phyloP scores from a whole-genome alignment of 345 rosid genomes.

The Boechera retrofracta region DNA sequence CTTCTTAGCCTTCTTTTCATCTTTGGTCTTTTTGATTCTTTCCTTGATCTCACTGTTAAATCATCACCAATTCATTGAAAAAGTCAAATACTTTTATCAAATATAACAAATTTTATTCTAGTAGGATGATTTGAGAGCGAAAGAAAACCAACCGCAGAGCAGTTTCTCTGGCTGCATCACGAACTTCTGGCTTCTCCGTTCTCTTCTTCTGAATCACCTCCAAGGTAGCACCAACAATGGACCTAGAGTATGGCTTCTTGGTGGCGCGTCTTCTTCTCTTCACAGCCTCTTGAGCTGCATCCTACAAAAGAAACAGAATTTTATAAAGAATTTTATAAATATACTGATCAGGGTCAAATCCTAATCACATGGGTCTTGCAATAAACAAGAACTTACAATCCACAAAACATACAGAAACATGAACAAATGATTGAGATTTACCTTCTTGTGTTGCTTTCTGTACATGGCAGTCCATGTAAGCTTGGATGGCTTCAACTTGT shows the following conservation, averaged over 20 bases:
- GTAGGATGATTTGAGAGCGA: not conserved
- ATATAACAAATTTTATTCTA: not conserved
- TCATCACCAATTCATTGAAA: slow-evolving; percentile 12
- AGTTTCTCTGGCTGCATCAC: slow-evolving; percentile 82
- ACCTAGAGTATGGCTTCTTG: slow-evolving; percentile 83
- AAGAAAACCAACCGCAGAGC: slow-evolving; percentile 59
- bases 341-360: not conserved
- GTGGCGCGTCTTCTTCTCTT: slow-evolving; percentile 68
- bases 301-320: slow-evolving; percentile 42
- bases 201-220: slow-evolving; percentile 80
- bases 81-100: not conserved
- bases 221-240: slow-evolving; percentile 80
- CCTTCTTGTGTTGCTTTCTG: slow-evolving; percentile 88
- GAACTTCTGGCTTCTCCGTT: slow-evolving; percentile 82
- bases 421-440: not conserved
- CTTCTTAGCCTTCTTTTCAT: slow-evolving; percentile 51
- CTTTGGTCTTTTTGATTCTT: slow-evolving; percentile 49
- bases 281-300: slow-evolving; percentile 72
- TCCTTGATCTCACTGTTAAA: slow-evolving; percentile 50
- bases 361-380: too few species aligned
- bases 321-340: not conserved
- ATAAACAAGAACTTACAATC: not conserved
- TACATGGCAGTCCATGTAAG: slow-evolving; percentile 85
- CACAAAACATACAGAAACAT: not conserved
- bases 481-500: slow-evolving; percentile 89